Conservation (phyloP, 108 stramenopile species). For the Cylindrotheca fusiformis region DNA sequence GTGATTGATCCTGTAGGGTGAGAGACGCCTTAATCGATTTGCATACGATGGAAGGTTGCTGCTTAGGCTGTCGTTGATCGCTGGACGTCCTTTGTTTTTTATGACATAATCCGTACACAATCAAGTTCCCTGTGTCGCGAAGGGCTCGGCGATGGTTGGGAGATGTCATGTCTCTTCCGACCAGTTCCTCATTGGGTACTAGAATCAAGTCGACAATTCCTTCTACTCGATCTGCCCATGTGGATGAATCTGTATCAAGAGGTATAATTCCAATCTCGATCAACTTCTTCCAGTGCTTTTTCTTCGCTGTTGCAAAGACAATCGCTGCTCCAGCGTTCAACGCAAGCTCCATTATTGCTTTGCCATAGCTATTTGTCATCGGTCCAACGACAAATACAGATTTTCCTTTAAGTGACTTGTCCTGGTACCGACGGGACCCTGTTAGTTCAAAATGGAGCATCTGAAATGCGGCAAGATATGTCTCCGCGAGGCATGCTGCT, state of each 20-base stretch:
- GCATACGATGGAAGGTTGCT: conserved; percentile 19
- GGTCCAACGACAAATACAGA: conserved; percentile 38
- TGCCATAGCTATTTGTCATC: conserved; percentile 36
- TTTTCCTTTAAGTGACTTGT: conserved; percentile 34
- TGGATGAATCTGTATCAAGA: conserved; percentile 19
- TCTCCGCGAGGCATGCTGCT: conserved; percentile 39
- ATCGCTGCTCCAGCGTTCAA: conserved; percentile 29
- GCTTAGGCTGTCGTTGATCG: not conserved
- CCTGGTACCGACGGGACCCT: conserved; percentile 21
- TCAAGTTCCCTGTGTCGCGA: conserved; percentile 9
- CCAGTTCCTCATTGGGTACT: conserved; percentile 18
- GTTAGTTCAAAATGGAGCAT: conserved; percentile 31
- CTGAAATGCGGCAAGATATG: conserved; percentile 48
- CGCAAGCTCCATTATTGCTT: conserved; percentile 45
- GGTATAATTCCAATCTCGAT: conserved; percentile 40
- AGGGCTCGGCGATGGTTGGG: conserved; percentile 27
- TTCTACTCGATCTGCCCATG: conserved; percentile 30
- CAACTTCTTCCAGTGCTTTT: conserved; percentile 38
- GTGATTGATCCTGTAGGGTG: conserved; percentile 7
- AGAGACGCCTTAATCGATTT: conserved; percentile 10
- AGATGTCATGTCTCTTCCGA: conserved; percentile 18
- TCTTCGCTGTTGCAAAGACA: conserved; percentile 36
- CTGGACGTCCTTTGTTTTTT: conserved; percentile 6
- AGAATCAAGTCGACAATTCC: conserved; percentile 41
- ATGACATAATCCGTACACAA: conserved; percentile 7